Evolutionary conservation across 1,139 yeast genomes (phyloP), one percentile per base, ranked within the genome.

Genomic region (Saccharomyces hybrid): DNA sequence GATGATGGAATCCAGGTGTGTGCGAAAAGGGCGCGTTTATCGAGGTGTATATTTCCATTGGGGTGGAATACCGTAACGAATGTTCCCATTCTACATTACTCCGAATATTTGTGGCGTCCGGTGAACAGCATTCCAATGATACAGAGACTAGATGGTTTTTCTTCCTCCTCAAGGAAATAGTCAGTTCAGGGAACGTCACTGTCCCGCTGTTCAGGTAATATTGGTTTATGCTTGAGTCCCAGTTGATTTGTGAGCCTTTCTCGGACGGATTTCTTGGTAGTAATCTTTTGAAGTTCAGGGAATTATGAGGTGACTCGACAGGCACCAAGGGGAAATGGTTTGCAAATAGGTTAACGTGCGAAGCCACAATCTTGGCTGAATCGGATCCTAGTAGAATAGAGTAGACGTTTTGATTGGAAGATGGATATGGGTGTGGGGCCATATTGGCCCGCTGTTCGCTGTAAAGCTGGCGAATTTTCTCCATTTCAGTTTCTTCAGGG

Each of bases 1-100:
- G 76, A 49, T 85, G 82, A 70, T 89, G 97, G 69, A 87, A 93
- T 2, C 97, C 97, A 1, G 91, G 87, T 0, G 97, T 91, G 66
- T 93, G 93, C 2, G 90, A 80, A 66, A 87, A 91, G 0, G 98
- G 97, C 52, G 76, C 78, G 20, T 73, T 76, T 8, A 91, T 88
- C 52, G 81, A 78, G 20, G 85, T 83, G 70, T 91, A 91, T 16
- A 91, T 87, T 59, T 88, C 95, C 61, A 83, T 86, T 0, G 96
- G 90, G 59, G 86, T 88, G 59, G 78, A 77, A 68, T 76, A 85
- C 47, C 74, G 63, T 44, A 70, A 54, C 2, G 66, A 71, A 61
- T 57, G 78, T 68, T 66, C 73, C 68, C 68, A 61, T 30, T 64
- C 65, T 1, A 63, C 59, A 49, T 66, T 66, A 41, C 59, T 59